Conservation (phyloP, 2,329 filamentous ascomycete genomes). For the Ramularia endophylla region DNA sequence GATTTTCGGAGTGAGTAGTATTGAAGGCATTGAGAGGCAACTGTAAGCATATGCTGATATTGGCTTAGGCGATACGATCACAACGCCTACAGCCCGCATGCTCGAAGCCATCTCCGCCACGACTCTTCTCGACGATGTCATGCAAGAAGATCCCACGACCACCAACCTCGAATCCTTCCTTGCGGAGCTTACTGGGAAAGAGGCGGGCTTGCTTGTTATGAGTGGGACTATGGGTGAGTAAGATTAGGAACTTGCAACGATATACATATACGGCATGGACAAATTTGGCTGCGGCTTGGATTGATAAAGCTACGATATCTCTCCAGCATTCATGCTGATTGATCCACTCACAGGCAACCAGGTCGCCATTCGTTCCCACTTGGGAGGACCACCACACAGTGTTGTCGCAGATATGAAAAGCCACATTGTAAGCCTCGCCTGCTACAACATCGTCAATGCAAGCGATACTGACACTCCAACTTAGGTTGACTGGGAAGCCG, state of each 20-base stretch:
- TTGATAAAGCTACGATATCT: no score
- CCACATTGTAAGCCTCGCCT: slow-evolving; percentile 52
- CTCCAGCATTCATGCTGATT: slow-evolving; percentile 28
- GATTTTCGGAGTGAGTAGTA: slow-evolving; percentile 45
- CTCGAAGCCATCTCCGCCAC: slow-evolving; percentile 68
- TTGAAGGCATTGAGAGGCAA: not conserved
- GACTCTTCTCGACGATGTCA: slow-evolving; percentile 78
- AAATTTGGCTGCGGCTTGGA: no score
- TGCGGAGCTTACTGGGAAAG: slow-evolving; percentile 66
- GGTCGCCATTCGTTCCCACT: slow-evolving; percentile 69
- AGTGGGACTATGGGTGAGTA: slow-evolving; percentile 69
- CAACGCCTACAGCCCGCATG: slow-evolving; percentile 75
- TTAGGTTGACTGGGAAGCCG: slow-evolving; percentile 56
- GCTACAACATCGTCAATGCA: no score
- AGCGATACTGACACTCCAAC: no score
- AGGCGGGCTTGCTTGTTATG: slow-evolving; percentile 72
- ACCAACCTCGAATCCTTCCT: slow-evolving; percentile 68
- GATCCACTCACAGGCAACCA: slow-evolving; percentile 60
- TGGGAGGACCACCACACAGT: slow-evolving; percentile 72
- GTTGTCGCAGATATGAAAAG: slow-evolving; percentile 73
- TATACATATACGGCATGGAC: no score
- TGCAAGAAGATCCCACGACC: slow-evolving; percentile 73
- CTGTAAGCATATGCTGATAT: not conserved
- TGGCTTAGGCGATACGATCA: slow-evolving; percentile 53
- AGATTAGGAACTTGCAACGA: no score